A percentile compares a stretch with the other conserved stretches of the same genome.
These are phyloP conservation scores for Tetradesmus lagerheimii DNA, from an alignment of 139 green algal species.

Conservation along the genomic window DNA sequence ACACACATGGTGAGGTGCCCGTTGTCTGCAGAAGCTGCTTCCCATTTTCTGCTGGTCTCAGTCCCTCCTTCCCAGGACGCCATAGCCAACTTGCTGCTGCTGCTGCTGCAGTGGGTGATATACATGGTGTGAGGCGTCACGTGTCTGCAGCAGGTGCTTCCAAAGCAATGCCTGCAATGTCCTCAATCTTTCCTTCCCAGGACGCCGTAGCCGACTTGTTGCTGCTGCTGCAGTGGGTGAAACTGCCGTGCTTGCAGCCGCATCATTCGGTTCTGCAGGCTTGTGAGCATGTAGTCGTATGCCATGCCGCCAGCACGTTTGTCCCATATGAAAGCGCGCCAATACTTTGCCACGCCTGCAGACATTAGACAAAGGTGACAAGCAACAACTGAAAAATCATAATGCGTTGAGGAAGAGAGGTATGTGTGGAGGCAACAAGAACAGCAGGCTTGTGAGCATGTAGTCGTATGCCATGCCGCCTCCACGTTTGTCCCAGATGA, in stretches of 20 bases:
- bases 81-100: neutral
- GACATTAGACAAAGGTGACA: neutral
- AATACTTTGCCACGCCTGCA: conserved; percentile 9
- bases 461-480: conserved; percentile 50
- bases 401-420: too few species aligned
- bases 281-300: conserved; percentile 50
- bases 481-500: conserved; percentile 40
- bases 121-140: too few species aligned
- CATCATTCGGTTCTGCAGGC: conserved; percentile 29
- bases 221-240: neutral
- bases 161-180: neutral
- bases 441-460: conserved; percentile 43
- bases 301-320: conserved; percentile 40
- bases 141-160: too few species aligned
- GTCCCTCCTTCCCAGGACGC: neutral
- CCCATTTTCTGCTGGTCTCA: too few species aligned
- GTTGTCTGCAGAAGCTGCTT: too few species aligned
- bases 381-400: too few species aligned
- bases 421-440: too few species aligned
- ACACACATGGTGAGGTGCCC: too few species aligned
- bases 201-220: neutral
- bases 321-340: conserved; percentile 52
- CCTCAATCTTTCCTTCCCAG: neutral
- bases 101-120: conserved; percentile 3
- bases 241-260: neutral